Conservation (phyloP, 495 filamentous ascomycete species). For the Penicillium manginii region DNA sequence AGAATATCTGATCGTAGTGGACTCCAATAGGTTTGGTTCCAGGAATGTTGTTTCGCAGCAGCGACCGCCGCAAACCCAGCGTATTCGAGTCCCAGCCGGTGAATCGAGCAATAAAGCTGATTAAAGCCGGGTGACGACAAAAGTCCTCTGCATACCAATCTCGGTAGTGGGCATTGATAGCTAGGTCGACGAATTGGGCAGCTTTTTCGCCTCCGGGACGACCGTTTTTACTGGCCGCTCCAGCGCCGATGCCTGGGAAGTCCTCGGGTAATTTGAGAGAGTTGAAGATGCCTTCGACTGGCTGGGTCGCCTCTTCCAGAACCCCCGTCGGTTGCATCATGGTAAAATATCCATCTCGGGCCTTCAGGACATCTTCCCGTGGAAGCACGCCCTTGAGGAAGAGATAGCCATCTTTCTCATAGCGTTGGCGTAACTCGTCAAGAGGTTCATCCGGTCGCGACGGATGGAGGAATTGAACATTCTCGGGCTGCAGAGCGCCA, state of each 20-base stretch:
- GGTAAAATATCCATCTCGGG: slow-evolving; percentile 52
- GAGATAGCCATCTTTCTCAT: slow-evolving; percentile 9
- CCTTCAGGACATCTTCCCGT: slow-evolving; percentile 46
- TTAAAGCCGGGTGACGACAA: slow-evolving; percentile 44
- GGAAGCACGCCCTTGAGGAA: slow-evolving; percentile 52
- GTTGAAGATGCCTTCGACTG: slow-evolving; percentile 44
- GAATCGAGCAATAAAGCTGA: slow-evolving; percentile 41
- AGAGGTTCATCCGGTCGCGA: neutral
- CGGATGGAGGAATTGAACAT: neutral
- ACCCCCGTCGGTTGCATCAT: slow-evolving; percentile 51
- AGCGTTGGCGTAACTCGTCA: slow-evolving; percentile 1
- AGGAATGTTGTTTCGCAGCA: slow-evolving; percentile 55
- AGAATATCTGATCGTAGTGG: slow-evolving; percentile 57
- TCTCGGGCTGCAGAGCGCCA: neutral
- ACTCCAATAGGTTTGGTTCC: slow-evolving; percentile 52
- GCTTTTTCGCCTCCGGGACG: slow-evolving; percentile 39
- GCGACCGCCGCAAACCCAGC: slow-evolving; percentile 33
- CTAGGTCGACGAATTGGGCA: slow-evolving; percentile 15
- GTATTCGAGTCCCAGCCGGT: slow-evolving; percentile 47
- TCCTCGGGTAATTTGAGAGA: slow-evolving; percentile 10
- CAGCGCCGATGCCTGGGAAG: slow-evolving; percentile 11
- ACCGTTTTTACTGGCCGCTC: slow-evolving; percentile 7
- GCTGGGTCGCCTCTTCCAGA: slow-evolving; percentile 32
- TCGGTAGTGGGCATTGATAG: slow-evolving; percentile 26
- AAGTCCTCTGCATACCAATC: slow-evolving; percentile 33